phyloP scores from a whole-genome alignment of 108 stramenopile species.

The Cyclotella kingstonii region DNA sequence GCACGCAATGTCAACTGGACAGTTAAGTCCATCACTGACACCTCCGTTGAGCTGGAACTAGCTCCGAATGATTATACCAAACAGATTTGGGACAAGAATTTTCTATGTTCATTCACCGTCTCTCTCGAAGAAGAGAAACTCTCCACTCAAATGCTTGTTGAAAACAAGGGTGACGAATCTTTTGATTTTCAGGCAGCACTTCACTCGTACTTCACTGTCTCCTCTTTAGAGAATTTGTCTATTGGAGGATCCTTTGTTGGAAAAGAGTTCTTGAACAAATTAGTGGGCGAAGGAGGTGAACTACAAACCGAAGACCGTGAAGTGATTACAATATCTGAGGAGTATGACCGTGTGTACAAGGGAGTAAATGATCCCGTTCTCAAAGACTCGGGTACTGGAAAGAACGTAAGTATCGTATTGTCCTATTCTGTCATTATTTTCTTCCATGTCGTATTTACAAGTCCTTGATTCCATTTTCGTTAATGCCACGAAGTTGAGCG shows the following conservation, averaged over 20 bases:
- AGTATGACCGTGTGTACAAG: slow-evolving; percentile 93
- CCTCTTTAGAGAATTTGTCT: slow-evolving; percentile 82
- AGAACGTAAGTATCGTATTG: slow-evolving; percentile 48
- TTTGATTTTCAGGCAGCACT: slow-evolving; percentile 95
- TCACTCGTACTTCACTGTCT: slow-evolving; percentile 95
- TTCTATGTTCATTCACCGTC: slow-evolving; percentile 84
- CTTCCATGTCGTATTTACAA: not conserved
- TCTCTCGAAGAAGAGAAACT: slow-evolving; percentile 74
- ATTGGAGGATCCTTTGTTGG: slow-evolving; percentile 89
- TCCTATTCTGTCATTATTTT: not conserved
- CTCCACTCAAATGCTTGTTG: slow-evolving; percentile 82
- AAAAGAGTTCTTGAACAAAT: slow-evolving; percentile 87
- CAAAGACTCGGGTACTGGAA: slow-evolving; percentile 86
- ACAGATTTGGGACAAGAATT: slow-evolving; percentile 96
- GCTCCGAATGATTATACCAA: slow-evolving; percentile 88
- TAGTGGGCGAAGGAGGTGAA: slow-evolving; percentile 82
- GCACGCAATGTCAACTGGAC: slow-evolving; percentile 95
- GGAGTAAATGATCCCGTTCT: slow-evolving; percentile 91
- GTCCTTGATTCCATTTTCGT: not conserved
- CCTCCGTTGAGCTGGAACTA: slow-evolving; percentile 77
- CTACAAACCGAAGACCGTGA: slow-evolving; percentile 87
- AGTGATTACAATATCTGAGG: slow-evolving; percentile 82
- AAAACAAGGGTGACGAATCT: slow-evolving; percentile 80
- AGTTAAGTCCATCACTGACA: slow-evolving; percentile 70
- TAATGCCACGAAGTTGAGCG: slow-evolving; percentile 47